Conservation (phyloP, 164 flowering plant species). For the Vitis rupestris region DNA sequence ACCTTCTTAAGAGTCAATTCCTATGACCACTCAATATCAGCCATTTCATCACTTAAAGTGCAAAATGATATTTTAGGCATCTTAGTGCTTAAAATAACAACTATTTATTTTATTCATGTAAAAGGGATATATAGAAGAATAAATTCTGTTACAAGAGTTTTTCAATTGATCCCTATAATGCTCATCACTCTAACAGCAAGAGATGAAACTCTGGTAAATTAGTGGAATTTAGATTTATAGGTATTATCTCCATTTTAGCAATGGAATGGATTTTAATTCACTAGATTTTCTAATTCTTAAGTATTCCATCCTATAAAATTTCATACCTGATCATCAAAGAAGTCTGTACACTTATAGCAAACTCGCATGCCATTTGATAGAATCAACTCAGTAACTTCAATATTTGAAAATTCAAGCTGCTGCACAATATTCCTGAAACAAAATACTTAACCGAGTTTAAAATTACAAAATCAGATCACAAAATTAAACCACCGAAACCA, state of each 20-base stretch:
- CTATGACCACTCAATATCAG: too few relatives aligned
- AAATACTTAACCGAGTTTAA: slow-evolving; percentile 3
- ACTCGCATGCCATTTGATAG: slow-evolving; percentile 93
- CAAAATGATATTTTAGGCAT: too few relatives aligned
- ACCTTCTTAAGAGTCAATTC: too few relatives aligned
- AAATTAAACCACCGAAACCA: too few relatives aligned
- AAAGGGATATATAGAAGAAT: too few relatives aligned
- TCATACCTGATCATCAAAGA: slow-evolving; percentile 91
- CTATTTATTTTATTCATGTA: too few relatives aligned
- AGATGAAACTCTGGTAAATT: background rate
- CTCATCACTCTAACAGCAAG: too few relatives aligned
- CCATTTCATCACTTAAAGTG: too few relatives aligned
- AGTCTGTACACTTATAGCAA: slow-evolving; percentile 90
- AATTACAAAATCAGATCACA: background rate
- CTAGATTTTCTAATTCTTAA: background rate
- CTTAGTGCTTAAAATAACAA: too few relatives aligned
- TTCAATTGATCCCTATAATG: too few relatives aligned
- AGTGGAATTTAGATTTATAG: background rate
- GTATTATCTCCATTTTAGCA: background rate
- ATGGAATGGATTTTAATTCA: background rate
- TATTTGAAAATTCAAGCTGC: slow-evolving; percentile 55
- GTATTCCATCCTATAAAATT: background rate
- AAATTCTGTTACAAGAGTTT: too few relatives aligned
- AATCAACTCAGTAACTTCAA: slow-evolving; percentile 76
- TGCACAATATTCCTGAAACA: slow-evolving; percentile 55